Evolutionary conservation across 2,329 filamentous ascomycete genomes (phyloP), one percentile per base, ranked within the genome.

Genomic region (Taxawa tesnikishii): DNA sequence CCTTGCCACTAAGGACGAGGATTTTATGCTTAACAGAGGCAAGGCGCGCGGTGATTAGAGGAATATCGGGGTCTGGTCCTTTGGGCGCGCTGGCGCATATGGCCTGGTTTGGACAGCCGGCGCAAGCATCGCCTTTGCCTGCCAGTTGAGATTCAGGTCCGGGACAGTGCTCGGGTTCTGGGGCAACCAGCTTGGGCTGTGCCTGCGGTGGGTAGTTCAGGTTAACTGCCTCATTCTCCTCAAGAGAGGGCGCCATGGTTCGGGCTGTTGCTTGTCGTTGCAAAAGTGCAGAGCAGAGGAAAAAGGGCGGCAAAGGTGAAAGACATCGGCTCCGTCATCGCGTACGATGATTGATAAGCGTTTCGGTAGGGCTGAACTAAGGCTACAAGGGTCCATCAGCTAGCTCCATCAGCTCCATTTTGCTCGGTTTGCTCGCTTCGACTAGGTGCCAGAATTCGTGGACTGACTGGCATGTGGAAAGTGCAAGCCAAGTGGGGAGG

Each of bases 11-110:
- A 4, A 98, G 68, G 5, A 98, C 78, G 31, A 98, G 70, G 36
- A 98, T 80, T 59, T 96, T 96, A 63, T 96, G 88, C 47, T 75
- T 75, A 40, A 98, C 81, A 31, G 74, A 73, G 8, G 77, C 68
- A 3, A 98, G 75, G 4, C 88, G 82, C 34, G 79, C 73, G 11
- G 85, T 80, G 47, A 98, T 94, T 43, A 90, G 56, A 3, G 85
- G 78, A 28, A 96, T 83, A 55, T 98, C 90, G 0, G 88, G 88
- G 54, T 98, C 90, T 2, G 90, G 88, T 0, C 88, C 90, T 59
- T 94, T 94, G 14, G 88, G 87, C 2, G 87, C 82, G 1, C 87
- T 83, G 12, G 88, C 87, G 64, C 90, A 98, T 48, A 98, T 94
- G 29, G 75, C 67, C 62, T 98, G 87, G 63, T 98, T 98, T 2